A percentile compares a stretch with the other conserved stretches of the same genome.
phyloP scores from a whole-genome alignment of 2,329 filamentous ascomycete species.

The Proliferodiscus dingleyae region DNA sequence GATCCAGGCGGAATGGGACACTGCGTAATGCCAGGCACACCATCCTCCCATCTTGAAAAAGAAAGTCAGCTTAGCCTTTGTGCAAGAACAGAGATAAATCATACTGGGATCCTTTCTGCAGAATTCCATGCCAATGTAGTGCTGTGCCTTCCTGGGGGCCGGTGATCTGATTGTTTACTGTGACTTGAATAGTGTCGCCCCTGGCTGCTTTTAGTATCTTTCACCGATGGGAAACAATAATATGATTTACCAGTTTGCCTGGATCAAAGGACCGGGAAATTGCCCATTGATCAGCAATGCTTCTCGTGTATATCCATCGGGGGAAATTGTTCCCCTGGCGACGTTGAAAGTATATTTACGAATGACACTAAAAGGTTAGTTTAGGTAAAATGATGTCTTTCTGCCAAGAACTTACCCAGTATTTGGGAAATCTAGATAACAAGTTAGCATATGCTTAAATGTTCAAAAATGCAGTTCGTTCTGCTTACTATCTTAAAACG shows the following conservation, averaged over 20 bases:
- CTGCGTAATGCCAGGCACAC: slow-evolving; percentile 47
- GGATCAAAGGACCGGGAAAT: slow-evolving; percentile 32
- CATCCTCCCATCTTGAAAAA: slow-evolving; percentile 33
- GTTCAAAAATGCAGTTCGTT: background rate
- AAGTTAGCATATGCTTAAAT: background rate
- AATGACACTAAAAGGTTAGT: slow-evolving; percentile 27
- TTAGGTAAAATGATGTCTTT: background rate
- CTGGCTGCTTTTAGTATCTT: slow-evolving; percentile 1
- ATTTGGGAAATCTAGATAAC: slow-evolving; percentile 8
- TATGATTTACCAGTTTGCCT: slow-evolving; percentile 30
- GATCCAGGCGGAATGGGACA: slow-evolving; percentile 55
- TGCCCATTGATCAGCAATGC: slow-evolving; percentile 41
- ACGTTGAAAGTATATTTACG: slow-evolving; percentile 29
- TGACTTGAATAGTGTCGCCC: slow-evolving; percentile 49
- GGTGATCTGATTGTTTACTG: slow-evolving; percentile 63
- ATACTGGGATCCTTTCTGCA: slow-evolving; percentile 33
- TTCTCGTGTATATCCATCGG: slow-evolving; percentile 43
- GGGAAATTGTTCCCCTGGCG: slow-evolving; percentile 22
- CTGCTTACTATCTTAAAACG: slow-evolving; percentile 6
- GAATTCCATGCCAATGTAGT: slow-evolving; percentile 44
- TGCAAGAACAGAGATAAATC: background rate
- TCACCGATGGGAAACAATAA: too few species aligned
- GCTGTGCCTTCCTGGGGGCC: slow-evolving; percentile 32
- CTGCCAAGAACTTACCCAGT: slow-evolving; percentile 6
- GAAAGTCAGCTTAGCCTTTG: slow-evolving; percentile 11